Evolutionary conservation across 1,284 basidiomycete genomes (phyloP).

Genomic region (Boletus semigastroideus): DNA sequence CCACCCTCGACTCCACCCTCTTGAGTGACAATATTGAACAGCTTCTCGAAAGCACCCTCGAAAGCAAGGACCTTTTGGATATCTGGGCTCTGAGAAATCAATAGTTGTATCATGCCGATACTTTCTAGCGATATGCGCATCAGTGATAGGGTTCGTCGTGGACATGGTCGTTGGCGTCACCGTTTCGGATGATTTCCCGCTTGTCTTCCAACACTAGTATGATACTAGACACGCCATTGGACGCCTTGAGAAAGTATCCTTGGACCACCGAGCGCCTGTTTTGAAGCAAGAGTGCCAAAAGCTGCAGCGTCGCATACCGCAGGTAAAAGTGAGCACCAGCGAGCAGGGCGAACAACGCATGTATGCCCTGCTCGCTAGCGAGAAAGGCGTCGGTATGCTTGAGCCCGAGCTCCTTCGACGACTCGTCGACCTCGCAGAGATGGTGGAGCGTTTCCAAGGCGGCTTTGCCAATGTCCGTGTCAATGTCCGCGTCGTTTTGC

Average conservation of each 20-base stretch:
- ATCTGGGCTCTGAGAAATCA: conserved; percentile 87
- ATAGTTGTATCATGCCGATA: conserved; percentile 78
- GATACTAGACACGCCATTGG: conserved; percentile 71
- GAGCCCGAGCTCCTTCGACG: conserved; percentile 60
- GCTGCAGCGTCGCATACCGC: conserved; percentile 84
- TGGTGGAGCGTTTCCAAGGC: conserved; percentile 82
- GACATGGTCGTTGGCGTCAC: conserved; percentile 40
- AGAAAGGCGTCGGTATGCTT: conserved; percentile 75
- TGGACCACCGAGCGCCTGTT: conserved; percentile 83
- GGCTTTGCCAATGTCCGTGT: conserved; percentile 88
- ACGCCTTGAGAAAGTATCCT: conserved; percentile 83
- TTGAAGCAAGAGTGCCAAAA: conserved; percentile 76
- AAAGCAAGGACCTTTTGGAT: conserved; percentile 98
- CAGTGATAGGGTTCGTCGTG: conserved; percentile 4
- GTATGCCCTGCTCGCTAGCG: conserved; percentile 67
- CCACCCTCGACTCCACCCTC: conserved; percentile 95
- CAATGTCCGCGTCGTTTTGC: conserved; percentile 83
- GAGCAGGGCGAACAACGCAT: conserved; percentile 80
- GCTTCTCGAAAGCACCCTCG: conserved; percentile 94
- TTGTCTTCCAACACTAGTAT: conserved; percentile 78
- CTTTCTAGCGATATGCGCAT: conserved; percentile 55
- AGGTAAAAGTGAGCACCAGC: conserved; percentile 80
- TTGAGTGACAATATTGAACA: conserved; percentile 84
- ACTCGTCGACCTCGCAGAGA: conserved; percentile 71
- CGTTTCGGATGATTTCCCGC: conserved; percentile 82